Evolutionary conservation across 2,329 filamentous ascomycete species (phyloP).

Genomic region (Parasarocladium wereldwijsianum): DNA sequence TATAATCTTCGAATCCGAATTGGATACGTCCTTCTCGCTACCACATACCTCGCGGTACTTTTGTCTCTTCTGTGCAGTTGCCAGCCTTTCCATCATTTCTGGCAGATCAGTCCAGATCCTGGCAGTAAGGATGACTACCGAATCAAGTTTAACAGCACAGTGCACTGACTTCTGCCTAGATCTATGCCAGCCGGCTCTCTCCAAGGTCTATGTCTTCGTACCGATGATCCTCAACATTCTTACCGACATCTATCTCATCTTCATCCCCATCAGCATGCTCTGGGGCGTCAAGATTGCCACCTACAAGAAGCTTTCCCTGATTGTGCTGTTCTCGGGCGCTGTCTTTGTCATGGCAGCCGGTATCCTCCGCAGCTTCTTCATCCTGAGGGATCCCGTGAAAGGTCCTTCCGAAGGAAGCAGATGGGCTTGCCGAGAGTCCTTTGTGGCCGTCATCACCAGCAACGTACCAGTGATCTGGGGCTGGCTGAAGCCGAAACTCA

Average conservation of each 20-base stretch:
- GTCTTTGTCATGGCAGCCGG: constrained; percentile 39
- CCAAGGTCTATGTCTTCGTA: constrained; percentile 22
- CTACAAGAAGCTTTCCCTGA: constrained; percentile 34
- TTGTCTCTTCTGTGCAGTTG: constrained; percentile 20
- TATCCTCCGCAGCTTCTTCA: constrained; percentile 36
- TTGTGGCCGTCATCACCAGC: constrained; percentile 23
- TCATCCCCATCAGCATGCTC: constrained; percentile 32
- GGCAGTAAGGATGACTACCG: constrained; percentile 21
- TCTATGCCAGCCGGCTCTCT: constrained; percentile 23
- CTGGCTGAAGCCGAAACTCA: constrained; percentile 21
- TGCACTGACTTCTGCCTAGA: constrained; percentile 20
- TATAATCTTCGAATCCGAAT: constrained; percentile 13
- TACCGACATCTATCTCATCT: constrained; percentile 24
- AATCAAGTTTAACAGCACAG: constrained; percentile 10
- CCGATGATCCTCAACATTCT: constrained; percentile 20
- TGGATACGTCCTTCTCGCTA: constrained; percentile 18
- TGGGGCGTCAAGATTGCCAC: constrained; percentile 33
- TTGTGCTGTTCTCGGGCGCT: constrained; percentile 39
- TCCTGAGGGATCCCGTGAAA: constrained; percentile 12
- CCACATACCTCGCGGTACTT: constrained; percentile 18
- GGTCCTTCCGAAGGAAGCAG: constrained; percentile 5
- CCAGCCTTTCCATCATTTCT: constrained; percentile 19
- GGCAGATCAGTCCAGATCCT: constrained; percentile 27
- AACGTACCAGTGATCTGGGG: constrained; percentile 26
- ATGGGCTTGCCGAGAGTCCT: constrained; percentile 16